Evolutionary conservation across 148 eudicot species (phyloP), one percentile per base, ranked within the genome.

Genomic region (Spergularia marina): DNA sequence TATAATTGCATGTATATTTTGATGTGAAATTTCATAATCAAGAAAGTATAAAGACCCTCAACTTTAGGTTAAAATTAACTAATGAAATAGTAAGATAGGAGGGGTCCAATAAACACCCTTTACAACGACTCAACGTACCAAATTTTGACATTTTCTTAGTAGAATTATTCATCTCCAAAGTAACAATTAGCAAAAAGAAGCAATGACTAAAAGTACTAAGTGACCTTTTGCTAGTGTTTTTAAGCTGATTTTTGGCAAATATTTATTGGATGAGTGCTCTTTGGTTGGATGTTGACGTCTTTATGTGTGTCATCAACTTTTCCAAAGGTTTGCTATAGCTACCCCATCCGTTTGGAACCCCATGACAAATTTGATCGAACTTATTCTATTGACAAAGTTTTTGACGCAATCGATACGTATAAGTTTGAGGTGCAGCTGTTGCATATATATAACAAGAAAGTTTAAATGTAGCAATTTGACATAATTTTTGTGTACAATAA

Each of bases 211-310:
- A 71, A 70, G 70, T 5, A 40, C 18, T 36, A 39, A 40, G 70
- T 71, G 69, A 60, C 36, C 41, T 77, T 52, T 58, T 68, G 56
- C 65, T 53, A 21, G 39, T 72, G 71, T 55, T 67, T 34, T 44
- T 44, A 23, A 54, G n/a, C 12, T 62, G 9, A n/a, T 20, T 54
- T 61, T 80, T 70, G 82, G 71, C 64, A 64, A 61, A 18, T 49
- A 74, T 69, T 53, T 15, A 68, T 60, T 68, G 74, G 78, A 1
- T 36, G 23, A 10, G 16, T 21, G 13, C 30, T 60, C 63, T 77
- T 68, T 65, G 30, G 76, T 72, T 70, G 70, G 57, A 78, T 78
- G 72, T 11, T 78, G 65, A 64, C 65, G 47, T 44, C 41, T 1
- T 65, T 4, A 13, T 44, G 25, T 51, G 52, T 76, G 53, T 13